A percentile compares a stretch with the other conserved stretches of the same genome.
These are phyloP conservation scores for Leucaena leucocephala DNA, from an alignment of 306 rosid species.

Conservation along the genomic window DNA sequence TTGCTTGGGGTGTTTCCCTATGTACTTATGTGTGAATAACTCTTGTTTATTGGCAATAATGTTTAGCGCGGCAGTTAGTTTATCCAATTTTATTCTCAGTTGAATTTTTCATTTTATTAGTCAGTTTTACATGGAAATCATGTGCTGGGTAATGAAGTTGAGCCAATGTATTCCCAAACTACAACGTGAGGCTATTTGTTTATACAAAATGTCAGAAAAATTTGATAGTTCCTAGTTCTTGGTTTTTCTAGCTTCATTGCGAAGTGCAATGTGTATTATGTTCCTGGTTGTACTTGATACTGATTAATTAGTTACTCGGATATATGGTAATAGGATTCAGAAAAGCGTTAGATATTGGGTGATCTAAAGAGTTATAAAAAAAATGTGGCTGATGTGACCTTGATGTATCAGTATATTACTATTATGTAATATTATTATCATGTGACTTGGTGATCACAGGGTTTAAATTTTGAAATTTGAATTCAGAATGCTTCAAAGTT, in stretches of 20 bases:
- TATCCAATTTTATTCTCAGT: constrained; percentile 34
- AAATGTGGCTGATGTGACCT: too few relatives aligned
- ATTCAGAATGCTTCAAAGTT: too few relatives aligned
- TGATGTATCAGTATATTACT: too few relatives aligned
- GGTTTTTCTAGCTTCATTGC: not conserved
- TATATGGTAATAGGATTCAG: too few relatives aligned
- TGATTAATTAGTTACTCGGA: too few relatives aligned
- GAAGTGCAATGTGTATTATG: not conserved
- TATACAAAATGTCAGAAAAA: not conserved
- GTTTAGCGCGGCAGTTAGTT: constrained; percentile 50
- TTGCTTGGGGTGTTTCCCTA: constrained; percentile 47
- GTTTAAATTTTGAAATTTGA: too few relatives aligned
- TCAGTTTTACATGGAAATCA: constrained; percentile 20
- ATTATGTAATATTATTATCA: too few relatives aligned
- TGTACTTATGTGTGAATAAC: constrained; percentile 60
- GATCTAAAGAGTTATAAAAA: too few relatives aligned
- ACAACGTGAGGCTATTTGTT: constrained; percentile 26
- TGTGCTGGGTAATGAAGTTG: constrained; percentile 33
- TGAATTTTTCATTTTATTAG: constrained; percentile 39
- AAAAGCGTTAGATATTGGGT: too few relatives aligned
- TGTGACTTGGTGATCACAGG: too few relatives aligned
- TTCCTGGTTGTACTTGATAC: not conserved
- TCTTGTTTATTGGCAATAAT: constrained; percentile 49
- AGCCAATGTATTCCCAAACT: constrained; percentile 25
- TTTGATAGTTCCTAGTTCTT: not conserved